Base-by-base conservation (phyloP, 2,329 filamentous ascomycete genomes). In the Verruconis gallopava region DNA sequence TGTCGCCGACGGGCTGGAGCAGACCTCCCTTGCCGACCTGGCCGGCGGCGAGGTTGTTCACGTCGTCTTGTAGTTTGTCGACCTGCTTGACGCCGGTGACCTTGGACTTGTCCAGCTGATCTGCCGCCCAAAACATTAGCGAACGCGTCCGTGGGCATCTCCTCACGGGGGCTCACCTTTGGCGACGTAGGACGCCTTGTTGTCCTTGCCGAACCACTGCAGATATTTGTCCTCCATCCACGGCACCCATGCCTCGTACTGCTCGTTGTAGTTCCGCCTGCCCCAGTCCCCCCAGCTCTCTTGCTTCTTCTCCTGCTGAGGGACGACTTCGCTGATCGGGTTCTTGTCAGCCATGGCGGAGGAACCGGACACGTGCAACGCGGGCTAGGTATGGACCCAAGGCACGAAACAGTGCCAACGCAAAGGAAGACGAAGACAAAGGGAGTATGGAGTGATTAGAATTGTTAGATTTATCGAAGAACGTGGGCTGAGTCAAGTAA, bases 171-270 rank as follows among this genome's bases (percentile, higher is more conserved):
- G 19, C 63, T 22, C 58, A 82, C 80, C 71, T 60, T 79, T 83
- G 2, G 79, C 70, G 4, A 74, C 66, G 53, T 85, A 85, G 55
- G 73, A 79, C 4, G 78, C 73, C 61, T 85, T 84, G 68, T 85
- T 85, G 55, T 84, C 79, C 48, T 78, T 79, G 52, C 78, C 81
- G 59, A 84, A 84, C 68, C 74, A 84, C 40, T 69, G 67, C 20
- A 85, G 69, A 56, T 82, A 83, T 45, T 75, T 59, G 57, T 85
- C 81, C 59, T 85, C 80, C 44, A 84, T 64, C 80, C 81, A 85
- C 1, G 81, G 81, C 56, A 83, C 71, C 81, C 81, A 85, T 52
- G 63, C 69, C 55, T 85, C 79, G 60, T 85, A 84, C 58, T 84
- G 76, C 42, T 72, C 62, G 62, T 81, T 77, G 67, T 84, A 85